phyloP scores from a whole-genome alignment of 2,329 filamentous ascomycete genomes.

The Daldinia sp. region DNA sequence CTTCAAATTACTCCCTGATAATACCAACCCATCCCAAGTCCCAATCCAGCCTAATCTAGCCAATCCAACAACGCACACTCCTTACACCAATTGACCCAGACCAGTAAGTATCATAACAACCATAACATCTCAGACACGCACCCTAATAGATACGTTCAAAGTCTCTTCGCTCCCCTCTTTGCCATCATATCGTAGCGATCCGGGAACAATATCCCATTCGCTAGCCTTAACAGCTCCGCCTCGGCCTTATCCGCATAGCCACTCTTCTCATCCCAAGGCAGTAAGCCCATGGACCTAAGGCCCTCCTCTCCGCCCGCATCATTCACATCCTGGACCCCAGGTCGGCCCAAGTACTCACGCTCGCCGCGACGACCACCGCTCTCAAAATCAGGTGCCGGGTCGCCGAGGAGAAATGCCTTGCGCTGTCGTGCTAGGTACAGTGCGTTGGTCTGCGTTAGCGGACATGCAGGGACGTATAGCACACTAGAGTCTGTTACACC shows the following conservation, averaged over 20 bases:
- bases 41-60: not conserved
- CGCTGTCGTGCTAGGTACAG: conserved; percentile 78
- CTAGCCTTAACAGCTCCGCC: conserved; percentile 43
- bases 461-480: conserved; percentile 88
- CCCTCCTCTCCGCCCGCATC: conserved; percentile 53
- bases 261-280: conserved; percentile 49
- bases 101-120: not conserved
- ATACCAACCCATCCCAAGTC: not conserved
- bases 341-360: conserved; percentile 60
- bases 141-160: not conserved
- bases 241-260: conserved; percentile 24
- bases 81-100: not conserved
- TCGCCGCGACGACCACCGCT: conserved; percentile 60
- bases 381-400: conserved; percentile 76
- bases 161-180: conserved; percentile 20
- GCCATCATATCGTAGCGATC: conserved; percentile 44
- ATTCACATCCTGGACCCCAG: conserved; percentile 57
- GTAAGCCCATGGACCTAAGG: conserved; percentile 59
- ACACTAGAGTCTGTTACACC: conserved; percentile 80
- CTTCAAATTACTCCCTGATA: not conserved
- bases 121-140: not conserved
- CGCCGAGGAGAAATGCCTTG: conserved; percentile 74
- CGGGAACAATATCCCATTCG: conserved; percentile 49
- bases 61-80: not conserved
- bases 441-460: conserved; percentile 80